Evolutionary conservation across 176 grass and related monocot species (phyloP), one percentile per base, ranked within the genome.

Genomic region (Carex cristatella): DNA sequence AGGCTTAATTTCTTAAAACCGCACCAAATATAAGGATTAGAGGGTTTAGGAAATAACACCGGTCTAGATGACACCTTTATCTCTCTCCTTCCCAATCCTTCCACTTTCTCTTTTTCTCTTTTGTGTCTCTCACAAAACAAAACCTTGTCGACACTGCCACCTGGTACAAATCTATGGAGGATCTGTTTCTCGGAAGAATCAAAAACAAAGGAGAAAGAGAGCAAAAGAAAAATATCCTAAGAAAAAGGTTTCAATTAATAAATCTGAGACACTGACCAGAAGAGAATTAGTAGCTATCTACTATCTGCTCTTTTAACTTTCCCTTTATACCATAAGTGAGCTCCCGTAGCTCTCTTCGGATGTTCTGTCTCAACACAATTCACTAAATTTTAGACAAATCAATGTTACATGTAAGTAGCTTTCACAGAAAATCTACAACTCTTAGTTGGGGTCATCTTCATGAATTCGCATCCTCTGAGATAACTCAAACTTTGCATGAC

Each of bases 271-370:
- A 55, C 0, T 30, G 44, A 35, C 27, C 31, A 62, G 78, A 63
- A 64, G 81, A 54, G 81, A 68, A 83, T 83, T 65, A 53, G 81
- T 66, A 55, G 30, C 59, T 51, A 53, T 71, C 61, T 83, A 65
- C 40, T 53, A 67, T 71, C 61, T 83, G 48, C 40, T 53, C 23
- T 51, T 51, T 51, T 2, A 53, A 53, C 61, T 65, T 83, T 69
- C 12, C 40, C 63, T 69, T 83, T 69, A 55, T 68, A 68, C 57
- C 10, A 64, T 55, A 16, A 32, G n/a, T n/a, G 40, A 28, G 10
- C 38, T 67, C 46, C 79, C 14, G 3, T 27, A 18, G 61, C 30
- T 51, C 62, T 30, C 13, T 46, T 44, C 63, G 33, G 81, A 83
- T 83, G 27, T 65, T 83, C 81, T 83, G 81, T 82, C 19, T 66